Evolutionary conservation across 2,329 filamentous ascomycete species (phyloP), one percentile per base, ranked within the genome.

Genomic region (Penicillium thymicola): DNA sequence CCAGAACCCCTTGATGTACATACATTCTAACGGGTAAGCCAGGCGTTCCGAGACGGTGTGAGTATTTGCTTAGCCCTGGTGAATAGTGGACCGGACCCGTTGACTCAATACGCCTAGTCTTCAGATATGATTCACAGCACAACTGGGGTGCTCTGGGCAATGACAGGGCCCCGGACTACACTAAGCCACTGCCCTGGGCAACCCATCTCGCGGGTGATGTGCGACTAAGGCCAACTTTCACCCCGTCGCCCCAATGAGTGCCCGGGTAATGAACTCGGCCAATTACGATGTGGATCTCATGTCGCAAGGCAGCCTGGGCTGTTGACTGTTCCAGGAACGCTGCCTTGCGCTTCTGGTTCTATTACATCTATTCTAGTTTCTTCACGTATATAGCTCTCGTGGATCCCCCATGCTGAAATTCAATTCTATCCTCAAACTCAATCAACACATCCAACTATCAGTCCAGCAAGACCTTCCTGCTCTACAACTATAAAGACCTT

Each of bases 261-360:
- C 58, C 56, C 56, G 44, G 55, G 55, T 48, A 18, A 49, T 25
- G 30, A 53, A 40, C 40, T 13, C 37, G 23, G 14, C 27, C 28
- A 38, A 38, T 54, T 57, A 59, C 37, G 51, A 65, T 55, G 43
- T 51, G 60, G 63, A 38, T 18, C 38, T 40, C 11, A 32, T 10
- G 30, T 32, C 49, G 49, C 55, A 45, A 61, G 62, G 62, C 56
- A 53, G 62, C 55, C 52, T 59, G 52, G 62, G 57, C 59, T 59
- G 52, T 55, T 57, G 46, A 36, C 50, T 52, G 38, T 42, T 41
- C 41, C 41, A 51, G 42, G 41, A 34, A 34, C 53, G 55, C 42
- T 52, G 51, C 56, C 59, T 63, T 54, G 37, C 45, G 25, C 30
- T 54, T 41, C 43, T 49, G 21, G 28, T 28, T 40, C n/a, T 51